Evolutionary conservation across 768 basidiomycete species (phyloP), one percentile per base, ranked within the genome.

Genomic region (Phallus indusiatus): DNA sequence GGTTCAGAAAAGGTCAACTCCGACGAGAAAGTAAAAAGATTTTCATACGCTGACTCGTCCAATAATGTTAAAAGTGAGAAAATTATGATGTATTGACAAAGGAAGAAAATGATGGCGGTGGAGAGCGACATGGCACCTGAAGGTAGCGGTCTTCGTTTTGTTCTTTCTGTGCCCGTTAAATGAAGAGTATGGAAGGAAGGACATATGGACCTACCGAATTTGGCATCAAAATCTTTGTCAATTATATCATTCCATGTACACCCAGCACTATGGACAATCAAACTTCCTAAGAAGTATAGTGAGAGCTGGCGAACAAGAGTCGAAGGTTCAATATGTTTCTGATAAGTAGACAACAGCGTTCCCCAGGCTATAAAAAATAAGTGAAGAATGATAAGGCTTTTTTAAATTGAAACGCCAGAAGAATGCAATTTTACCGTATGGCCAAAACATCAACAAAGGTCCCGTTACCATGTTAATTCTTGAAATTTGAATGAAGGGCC

Each of bases 191-290:
- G 28, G 28, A 28, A 28, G 12, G 12, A n/a, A 42, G 42, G 12
- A 14, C 17, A 14, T 17, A 52, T 10, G 6, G 20, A 55, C 62
- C 14, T 52, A 62, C 62, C 62, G 28, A 62, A 58, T n/a, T 55
- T 54, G 24, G 47, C 47, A 56, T 62, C 62, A 53, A 62, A 54
- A 48, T 62, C 59, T 24, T 50, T 47, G 53, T 62, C 62, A 52
- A 54, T 52, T 18, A 62, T 60, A 46, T 62, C 62, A 35, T 62
- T 62, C 48, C 55, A 56, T 18, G 59, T 60, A 47, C 62, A 62
- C 11, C 53, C 62, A 12, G 62, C 62, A 22, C 54, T 56, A 35
- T 62, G 62, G n/a, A 62, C 53, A 22, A 50, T 46, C 12, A 47
- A 14, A 24, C 56, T 47, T 5, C 35, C 56, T 24, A 57, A 8